Conservation (phyloP, 106 monocot species). For the Platanthera guangdongensis region DNA sequence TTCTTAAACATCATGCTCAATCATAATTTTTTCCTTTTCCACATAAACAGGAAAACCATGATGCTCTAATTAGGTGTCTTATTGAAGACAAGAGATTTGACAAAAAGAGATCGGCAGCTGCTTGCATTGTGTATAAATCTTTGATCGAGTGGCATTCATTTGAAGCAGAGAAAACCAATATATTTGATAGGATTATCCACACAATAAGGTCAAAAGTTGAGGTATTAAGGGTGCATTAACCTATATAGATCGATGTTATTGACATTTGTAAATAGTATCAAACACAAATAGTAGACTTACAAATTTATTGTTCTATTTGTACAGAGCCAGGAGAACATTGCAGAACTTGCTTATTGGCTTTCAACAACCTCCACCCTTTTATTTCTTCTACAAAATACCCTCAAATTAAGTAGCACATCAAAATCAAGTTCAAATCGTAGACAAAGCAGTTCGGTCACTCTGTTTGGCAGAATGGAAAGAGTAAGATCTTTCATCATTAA, state of each 20-base stretch:
- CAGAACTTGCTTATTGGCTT: constrained; percentile 91
- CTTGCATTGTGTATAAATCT: constrained; percentile 81
- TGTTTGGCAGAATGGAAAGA: constrained; percentile 61
- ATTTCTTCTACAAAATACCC: constrained; percentile 75
- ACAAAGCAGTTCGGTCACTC: constrained; percentile 30
- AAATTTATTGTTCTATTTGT: constrained; percentile 5
- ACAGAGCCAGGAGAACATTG: constrained; percentile 57
- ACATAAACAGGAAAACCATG: constrained; percentile 74
- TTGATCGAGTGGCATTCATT: constrained; percentile 92
- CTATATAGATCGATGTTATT: neutral
- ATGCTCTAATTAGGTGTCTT: constrained; percentile 78
- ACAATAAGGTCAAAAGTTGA: constrained; percentile 80
- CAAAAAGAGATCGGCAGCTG: constrained; percentile 56
- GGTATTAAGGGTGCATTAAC: constrained; percentile 19
- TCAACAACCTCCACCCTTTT: constrained; percentile 78
- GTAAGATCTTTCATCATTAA: constrained; percentile 25
- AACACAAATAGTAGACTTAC: neutral
- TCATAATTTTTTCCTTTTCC: neutral
- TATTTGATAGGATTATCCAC: constrained; percentile 92
- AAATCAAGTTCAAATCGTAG: constrained; percentile 30
- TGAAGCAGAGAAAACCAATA: constrained; percentile 92
- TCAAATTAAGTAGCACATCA: constrained; percentile 64
- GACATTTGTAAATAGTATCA: neutral
- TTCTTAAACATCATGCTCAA: neutral
- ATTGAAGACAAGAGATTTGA: constrained; percentile 72